Evolutionary conservation across 345 rosid species (phyloP).

Genomic region (Syzygium oleosum): DNA sequence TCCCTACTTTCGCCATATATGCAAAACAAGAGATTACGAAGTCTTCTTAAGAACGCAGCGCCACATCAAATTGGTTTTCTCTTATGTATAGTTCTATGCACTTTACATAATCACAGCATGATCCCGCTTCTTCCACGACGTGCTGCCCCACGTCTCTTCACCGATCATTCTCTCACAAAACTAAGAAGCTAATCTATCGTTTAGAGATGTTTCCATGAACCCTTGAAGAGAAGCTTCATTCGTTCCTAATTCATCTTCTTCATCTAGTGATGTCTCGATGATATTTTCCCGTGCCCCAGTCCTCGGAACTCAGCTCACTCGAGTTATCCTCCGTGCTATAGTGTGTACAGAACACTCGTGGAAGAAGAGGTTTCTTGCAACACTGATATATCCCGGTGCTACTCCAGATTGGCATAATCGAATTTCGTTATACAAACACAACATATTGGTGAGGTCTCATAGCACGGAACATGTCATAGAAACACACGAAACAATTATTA

Average conservation of each 20-base stretch:
- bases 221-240: neutral
- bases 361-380: neutral
- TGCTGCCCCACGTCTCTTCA: neutral
- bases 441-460: neutral
- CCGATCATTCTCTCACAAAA: neutral
- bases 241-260: neutral
- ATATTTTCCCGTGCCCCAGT: neutral
- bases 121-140: neutral
- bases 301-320: neutral
- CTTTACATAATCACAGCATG: neutral
- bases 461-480: neutral
- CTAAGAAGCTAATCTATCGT: neutral
- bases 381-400: neutral
- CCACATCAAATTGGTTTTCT: neutral
- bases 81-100: neutral
- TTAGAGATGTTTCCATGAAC: too few relatives aligned
- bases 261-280: neutral
- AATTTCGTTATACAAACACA: neutral
- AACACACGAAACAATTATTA: neutral
- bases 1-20: neutral
- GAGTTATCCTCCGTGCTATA: neutral
- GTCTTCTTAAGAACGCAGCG: neutral
- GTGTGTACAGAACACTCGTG: neutral
- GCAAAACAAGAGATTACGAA: neutral
- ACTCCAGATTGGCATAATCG: neutral